phyloP scores from a whole-genome alignment of 2,329 filamentous ascomycete genomes.

The Myrmaecium sp. region DNA sequence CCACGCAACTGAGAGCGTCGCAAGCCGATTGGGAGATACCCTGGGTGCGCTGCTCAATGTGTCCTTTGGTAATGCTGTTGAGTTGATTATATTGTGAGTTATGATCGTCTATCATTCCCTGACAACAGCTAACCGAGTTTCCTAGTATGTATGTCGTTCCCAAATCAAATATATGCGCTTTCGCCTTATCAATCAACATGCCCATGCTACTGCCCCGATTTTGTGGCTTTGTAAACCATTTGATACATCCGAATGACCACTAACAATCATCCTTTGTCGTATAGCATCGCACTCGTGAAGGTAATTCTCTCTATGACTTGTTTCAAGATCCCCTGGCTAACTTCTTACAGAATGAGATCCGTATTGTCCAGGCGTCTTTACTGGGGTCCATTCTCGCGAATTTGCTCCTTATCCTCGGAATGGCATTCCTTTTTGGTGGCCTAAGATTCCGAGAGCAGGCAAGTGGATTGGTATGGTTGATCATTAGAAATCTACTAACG shows the following conservation, averaged over 20 bases:
- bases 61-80: constrained; percentile 35
- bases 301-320: constrained; percentile 2
- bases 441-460: constrained; percentile 76
- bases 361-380: constrained; percentile 80
- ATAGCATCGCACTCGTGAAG: constrained; percentile 61
- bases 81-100: constrained; percentile 33
- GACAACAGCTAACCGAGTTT: no score
- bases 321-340: no score
- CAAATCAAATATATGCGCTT: neutral
- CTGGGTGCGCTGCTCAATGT: constrained; percentile 34
- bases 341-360: constrained; percentile 72
- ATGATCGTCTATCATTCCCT: constrained; percentile 19
- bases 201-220: neutral
- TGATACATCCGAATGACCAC: no score
- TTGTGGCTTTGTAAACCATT: constrained; percentile 1
- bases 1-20: constrained; percentile 33
- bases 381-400: constrained; percentile 84
- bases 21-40: constrained; percentile 29
- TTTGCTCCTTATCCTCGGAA: constrained; percentile 73
- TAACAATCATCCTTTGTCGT: no score
- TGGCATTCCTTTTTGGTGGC: constrained; percentile 78
- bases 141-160: constrained; percentile 18
- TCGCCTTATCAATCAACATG: neutral
- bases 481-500: constrained; percentile 1
- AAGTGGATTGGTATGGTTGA: constrained; percentile 7